A percentile compares a stretch with the other conserved stretches of the same genome.
Evolutionary conservation across 2,329 filamentous ascomycete species (phyloP).

Genomic region (Trichocomaceae sp.): DNA sequence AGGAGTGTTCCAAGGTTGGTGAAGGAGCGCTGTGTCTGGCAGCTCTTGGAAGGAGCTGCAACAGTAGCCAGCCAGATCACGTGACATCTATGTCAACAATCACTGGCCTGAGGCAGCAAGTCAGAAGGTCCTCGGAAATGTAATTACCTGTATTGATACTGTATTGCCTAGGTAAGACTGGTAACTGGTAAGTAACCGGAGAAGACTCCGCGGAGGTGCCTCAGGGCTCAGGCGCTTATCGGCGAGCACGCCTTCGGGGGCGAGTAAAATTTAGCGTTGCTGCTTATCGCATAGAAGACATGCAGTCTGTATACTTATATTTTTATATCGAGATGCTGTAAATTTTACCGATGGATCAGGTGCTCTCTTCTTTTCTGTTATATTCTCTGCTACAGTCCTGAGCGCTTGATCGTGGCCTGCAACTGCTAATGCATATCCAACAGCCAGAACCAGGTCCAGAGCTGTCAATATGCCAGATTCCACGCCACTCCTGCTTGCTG

Average conservation of each 20-base stretch:
- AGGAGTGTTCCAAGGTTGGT: neutral
- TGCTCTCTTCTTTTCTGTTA: neutral
- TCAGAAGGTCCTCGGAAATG: neutral
- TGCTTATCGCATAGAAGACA: neutral
- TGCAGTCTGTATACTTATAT: too few species aligned
- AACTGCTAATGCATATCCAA: neutral
- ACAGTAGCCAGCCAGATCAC: neutral
- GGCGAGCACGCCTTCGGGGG: neutral
- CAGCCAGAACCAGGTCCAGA: too few species aligned
- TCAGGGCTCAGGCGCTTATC: neutral
- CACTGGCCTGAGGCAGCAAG: too few species aligned
- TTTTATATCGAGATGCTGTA: too few species aligned
- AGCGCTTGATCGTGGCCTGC: neutral
- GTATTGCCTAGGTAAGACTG: too few species aligned
- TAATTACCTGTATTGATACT: neutral
- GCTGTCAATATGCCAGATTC: conserved; percentile 13
- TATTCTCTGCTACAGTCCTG: neutral
- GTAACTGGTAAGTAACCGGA: too few species aligned
- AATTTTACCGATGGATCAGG: neutral
- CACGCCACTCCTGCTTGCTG: conserved; percentile 34
- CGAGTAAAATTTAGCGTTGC: neutral
- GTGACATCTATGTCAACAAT: too few species aligned
- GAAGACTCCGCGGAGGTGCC: neutral
- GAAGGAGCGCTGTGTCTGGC: neutral
- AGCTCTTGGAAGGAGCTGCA: neutral